Evolutionary conservation across 148 eudicot species (phyloP), one percentile per base, ranked within the genome.

Genomic region (Vaccinium macrocarpon): DNA sequence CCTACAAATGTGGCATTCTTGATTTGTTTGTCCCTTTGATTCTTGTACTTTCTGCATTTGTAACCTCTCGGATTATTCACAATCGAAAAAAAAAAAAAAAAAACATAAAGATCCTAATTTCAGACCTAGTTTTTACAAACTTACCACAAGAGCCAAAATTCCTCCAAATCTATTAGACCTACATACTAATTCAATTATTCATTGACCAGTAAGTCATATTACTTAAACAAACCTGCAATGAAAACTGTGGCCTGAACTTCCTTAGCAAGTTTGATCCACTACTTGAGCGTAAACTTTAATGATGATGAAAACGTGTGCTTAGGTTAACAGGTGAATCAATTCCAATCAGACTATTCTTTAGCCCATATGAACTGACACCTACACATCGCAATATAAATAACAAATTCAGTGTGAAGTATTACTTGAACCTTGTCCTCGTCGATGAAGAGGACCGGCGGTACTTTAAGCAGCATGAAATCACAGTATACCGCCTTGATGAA

Each of bases 381-480:
- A 96, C 98, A 29, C 91, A 96, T 84, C 92, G 90, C 64, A 96
- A 96, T 90, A 96, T 92, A 87, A 96, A 96, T 92, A 97, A 96
- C 91, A 96, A 96, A 89, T 96, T 96, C 79, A 94, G 99, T 35
- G 99, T 96, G 86, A 96, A 94, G 85, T 96, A 96, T 84, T 94
- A 90, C 81, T 88, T 96, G 80, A 96, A 94, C 84, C 98, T 96
- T 42, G 98, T 97, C 52, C 96, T 97, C 29, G 97, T 97, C 72
- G 99, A 97, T 88, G 99, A 97, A 89, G 99, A 96, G 85, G 99
- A 97, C 82, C 94, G 99, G 32, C 95, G 99, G 83, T 97, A 97
- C 82, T 97, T 95, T 87, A 97, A 97, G 90, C 98, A 97, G 85
- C 99, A 97, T 82, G 99, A 97, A 76, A 89, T 97, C 83, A 97